Conservation (phyloP, 257 asterid genomes). For the Primulina tabacum region DNA sequence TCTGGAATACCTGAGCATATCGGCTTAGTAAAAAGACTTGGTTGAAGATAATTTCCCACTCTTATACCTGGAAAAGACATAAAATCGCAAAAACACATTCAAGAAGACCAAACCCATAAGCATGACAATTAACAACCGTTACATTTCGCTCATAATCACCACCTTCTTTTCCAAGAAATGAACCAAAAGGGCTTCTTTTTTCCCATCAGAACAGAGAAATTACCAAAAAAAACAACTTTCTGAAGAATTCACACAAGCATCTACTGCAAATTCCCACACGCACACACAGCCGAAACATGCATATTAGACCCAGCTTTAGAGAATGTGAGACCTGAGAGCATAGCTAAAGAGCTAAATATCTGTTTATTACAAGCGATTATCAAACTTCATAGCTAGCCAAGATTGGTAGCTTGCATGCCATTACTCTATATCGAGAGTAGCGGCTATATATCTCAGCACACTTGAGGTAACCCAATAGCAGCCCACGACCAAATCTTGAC, state of each 20-base stretch:
- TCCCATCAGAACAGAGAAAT: not conserved
- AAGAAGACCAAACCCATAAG: not conserved
- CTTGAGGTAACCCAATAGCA: no score
- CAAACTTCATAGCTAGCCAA: not conserved
- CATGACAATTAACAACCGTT: not conserved
- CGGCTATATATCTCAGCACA: no score
- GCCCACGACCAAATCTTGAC: no score
- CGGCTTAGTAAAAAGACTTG: not conserved
- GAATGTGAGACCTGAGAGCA: conserved; percentile 28
- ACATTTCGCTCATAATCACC: not conserved
- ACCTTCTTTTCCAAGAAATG: not conserved
- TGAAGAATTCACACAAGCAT: not conserved
- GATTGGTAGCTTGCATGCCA: no score
- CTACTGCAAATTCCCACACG: not conserved
- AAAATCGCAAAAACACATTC: not conserved
- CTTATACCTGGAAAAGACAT: not conserved
- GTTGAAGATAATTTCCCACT: not conserved
- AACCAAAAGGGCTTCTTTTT: not conserved
- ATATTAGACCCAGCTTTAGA: not conserved
- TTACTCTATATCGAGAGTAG: no score
- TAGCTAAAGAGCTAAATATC: not conserved
- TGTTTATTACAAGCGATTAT: not conserved
- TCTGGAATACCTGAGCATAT: not conserved
- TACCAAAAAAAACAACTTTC: not conserved
- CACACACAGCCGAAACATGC: not conserved